Conservation (phyloP, 2,329 filamentous ascomycete genomes). For the Aspergillus calidoustus region DNA sequence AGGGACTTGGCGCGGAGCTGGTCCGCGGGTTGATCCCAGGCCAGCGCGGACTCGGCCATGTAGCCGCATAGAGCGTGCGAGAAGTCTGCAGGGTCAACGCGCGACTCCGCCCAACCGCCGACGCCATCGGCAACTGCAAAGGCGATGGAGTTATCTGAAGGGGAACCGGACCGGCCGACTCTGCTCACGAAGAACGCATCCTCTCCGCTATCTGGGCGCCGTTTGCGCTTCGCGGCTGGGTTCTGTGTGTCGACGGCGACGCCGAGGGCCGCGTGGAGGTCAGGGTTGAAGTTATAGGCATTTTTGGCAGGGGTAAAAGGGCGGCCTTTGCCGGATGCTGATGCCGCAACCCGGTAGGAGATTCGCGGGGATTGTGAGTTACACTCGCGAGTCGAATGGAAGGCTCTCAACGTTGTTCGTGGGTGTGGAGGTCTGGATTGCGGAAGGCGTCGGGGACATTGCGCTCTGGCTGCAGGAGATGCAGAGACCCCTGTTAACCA, state of each 20-base stretch:
- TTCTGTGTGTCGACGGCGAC: conserved; percentile 38
- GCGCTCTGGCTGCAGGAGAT: conserved; percentile 17
- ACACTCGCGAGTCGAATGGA: conserved; percentile 36
- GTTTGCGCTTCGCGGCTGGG: conserved; percentile 62
- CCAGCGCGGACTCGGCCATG: conserved; percentile 78
- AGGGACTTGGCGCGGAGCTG: conserved; percentile 66
- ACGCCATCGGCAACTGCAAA: conserved; percentile 94
- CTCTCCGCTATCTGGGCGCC: conserved; percentile 80
- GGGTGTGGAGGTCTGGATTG: conserved; percentile 12
- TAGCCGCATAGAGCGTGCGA: conserved; percentile 91
- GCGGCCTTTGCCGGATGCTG: conserved; percentile 74
- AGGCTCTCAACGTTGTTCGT: conserved; percentile 23
- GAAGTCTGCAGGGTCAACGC: conserved; percentile 93
- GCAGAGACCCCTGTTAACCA: conserved; percentile 24
- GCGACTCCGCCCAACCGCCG: conserved; percentile 90
- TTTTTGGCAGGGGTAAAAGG: conserved; percentile 70
- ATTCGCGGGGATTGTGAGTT: conserved; percentile 47
- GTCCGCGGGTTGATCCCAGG: conserved; percentile 51
- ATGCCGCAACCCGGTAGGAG: conserved; percentile 73
- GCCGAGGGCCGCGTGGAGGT: conserved; percentile 41
- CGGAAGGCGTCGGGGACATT: conserved; percentile 18
- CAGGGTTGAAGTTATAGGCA: conserved; percentile 72
- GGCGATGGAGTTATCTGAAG: conserved; percentile 57
- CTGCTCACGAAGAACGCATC: conserved; percentile 93
- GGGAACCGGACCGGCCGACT: conserved; percentile 64